Evolutionary conservation across 768 basidiomycete species (phyloP).

Genomic region (Crepidotus variabilis): DNA sequence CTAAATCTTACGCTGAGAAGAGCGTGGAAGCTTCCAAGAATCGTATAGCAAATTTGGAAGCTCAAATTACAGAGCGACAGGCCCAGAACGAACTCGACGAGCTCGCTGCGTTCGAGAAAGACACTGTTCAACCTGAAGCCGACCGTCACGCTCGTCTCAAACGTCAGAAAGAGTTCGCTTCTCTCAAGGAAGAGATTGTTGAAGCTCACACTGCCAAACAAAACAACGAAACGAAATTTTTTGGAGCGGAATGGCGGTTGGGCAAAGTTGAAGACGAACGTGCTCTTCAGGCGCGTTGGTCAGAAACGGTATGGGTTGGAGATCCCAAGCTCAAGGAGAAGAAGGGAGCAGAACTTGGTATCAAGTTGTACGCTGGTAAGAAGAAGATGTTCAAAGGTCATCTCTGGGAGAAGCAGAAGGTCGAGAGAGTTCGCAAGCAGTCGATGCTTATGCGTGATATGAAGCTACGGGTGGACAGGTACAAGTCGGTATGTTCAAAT

Average conservation of each 20-base stretch:
- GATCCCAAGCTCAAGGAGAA: slow-evolving; percentile 37
- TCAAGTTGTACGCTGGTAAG: slow-evolving; percentile 68
- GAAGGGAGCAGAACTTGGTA: slow-evolving; percentile 51
- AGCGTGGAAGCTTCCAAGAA: too few relatives aligned
- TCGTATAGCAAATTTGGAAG: background rate
- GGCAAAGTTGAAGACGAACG: background rate
- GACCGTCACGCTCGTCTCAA: background rate
- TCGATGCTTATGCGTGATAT: slow-evolving; percentile 65
- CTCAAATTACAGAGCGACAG: background rate
- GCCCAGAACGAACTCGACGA: slow-evolving; percentile 6
- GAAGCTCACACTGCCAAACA: background rate
- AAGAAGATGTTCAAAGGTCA: slow-evolving; percentile 94
- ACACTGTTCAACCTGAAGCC: background rate
- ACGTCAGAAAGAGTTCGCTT: slow-evolving; percentile 3
- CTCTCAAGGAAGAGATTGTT: background rate
- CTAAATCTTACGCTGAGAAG: too few relatives aligned
- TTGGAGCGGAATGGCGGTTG: background rate
- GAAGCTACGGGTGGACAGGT: slow-evolving; percentile 59
- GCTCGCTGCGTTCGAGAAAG: slow-evolving; percentile 2
- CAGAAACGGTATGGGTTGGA: slow-evolving; percentile 35
- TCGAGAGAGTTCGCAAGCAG: slow-evolving; percentile 42
- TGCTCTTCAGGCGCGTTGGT: slow-evolving; percentile 5
- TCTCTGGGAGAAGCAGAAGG: slow-evolving; percentile 69
- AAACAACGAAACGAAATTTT: background rate
- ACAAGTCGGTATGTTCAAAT: slow-evolving; percentile 52